Evolutionary conservation across 2,329 filamentous ascomycete species (phyloP).

Genomic region (Chrysoporthe austroafricana): DNA sequence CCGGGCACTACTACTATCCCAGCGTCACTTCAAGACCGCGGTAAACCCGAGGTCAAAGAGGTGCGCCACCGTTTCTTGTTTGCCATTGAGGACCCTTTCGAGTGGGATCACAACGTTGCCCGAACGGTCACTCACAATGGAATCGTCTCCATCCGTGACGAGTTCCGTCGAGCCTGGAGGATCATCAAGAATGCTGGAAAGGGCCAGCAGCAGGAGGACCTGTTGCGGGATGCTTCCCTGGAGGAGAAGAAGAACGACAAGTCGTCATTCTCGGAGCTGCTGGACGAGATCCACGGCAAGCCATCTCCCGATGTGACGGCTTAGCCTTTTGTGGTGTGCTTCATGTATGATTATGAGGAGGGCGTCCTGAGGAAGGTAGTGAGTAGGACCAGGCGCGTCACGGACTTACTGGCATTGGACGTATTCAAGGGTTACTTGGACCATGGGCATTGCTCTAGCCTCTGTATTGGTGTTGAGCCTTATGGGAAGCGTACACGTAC

Average conservation of each 20-base stretch:
- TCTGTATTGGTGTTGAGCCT: background rate
- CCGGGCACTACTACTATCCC: background rate
- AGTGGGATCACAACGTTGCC: constrained; percentile 85
- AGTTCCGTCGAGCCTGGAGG: constrained; percentile 79
- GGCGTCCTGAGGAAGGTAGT: background rate
- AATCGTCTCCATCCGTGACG: constrained; percentile 79
- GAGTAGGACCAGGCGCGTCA: background rate
- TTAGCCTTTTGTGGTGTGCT: background rate
- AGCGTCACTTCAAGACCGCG: constrained; percentile 18
- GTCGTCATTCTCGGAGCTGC: constrained; percentile 39
- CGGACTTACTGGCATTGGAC: background rate
- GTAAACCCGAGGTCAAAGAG: constrained; percentile 59
- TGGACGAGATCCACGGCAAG: constrained; percentile 47
- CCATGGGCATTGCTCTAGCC: background rate
- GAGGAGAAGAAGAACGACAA: constrained; percentile 38
- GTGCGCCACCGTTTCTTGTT: constrained; percentile 81
- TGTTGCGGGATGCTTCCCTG: constrained; percentile 56
- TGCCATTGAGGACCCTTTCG: constrained; percentile 91
- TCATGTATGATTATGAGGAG: background rate
- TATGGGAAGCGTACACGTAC: background rate
- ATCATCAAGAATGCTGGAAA: constrained; percentile 64
- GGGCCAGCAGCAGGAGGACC: constrained; percentile 46
- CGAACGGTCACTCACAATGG: constrained; percentile 83
- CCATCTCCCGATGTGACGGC: background rate
- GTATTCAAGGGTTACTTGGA: background rate